Evolutionary conservation across 1,139 yeast species (phyloP).

Genomic region (Protomyces inouyei): DNA sequence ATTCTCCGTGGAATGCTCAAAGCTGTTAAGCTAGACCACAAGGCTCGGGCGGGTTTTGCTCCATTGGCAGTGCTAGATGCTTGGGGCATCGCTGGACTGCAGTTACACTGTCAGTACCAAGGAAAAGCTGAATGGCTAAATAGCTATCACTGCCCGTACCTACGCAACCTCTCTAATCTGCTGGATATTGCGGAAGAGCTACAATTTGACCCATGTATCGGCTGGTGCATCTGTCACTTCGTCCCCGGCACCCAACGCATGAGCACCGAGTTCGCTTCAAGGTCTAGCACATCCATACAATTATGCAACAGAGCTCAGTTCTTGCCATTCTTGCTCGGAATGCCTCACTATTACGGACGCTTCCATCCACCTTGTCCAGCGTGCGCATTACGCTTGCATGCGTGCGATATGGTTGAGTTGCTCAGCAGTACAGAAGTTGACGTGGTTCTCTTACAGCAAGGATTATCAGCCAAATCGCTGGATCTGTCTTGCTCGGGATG

Average conservation of each 20-base stretch:
- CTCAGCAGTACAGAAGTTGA: too few relatives aligned
- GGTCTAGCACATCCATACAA: not conserved
- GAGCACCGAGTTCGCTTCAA: not conserved
- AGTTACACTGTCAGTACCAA: conserved; percentile 19
- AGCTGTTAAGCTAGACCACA: not conserved
- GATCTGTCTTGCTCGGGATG: too few relatives aligned
- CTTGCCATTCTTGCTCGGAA: not conserved
- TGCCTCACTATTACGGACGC: not conserved
- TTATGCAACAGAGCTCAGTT: not conserved
- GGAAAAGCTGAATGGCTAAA: conserved; percentile 16
- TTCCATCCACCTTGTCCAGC: not conserved
- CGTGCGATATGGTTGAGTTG: too few relatives aligned
- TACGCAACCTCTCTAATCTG: not conserved
- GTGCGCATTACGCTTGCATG: not conserved
- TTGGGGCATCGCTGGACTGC: conserved; percentile 14
- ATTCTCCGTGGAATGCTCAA: not conserved
- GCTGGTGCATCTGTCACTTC: not conserved
- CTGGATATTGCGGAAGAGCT: not conserved
- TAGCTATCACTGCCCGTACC: conserved; percentile 9
- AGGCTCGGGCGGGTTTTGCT: not conserved
- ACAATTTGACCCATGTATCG: not conserved
- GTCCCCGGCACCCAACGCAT: too few relatives aligned
- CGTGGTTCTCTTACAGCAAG: too few relatives aligned
- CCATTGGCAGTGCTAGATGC: conserved; percentile 4
- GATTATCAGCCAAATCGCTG: too few relatives aligned